Conservation (phyloP, 108 stramenopile genomes). For the Skeletonema potamos region DNA sequence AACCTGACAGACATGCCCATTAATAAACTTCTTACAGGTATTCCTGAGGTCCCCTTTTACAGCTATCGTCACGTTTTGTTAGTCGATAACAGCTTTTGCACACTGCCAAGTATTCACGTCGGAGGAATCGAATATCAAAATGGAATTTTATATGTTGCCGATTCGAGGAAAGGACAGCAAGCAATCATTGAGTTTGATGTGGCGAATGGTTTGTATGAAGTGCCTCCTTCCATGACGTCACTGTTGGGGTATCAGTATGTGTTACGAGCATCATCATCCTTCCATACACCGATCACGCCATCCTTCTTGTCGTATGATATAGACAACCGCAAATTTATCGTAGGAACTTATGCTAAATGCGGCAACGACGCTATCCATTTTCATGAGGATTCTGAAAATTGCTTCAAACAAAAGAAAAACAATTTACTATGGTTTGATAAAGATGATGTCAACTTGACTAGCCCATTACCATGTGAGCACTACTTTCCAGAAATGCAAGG, state of each 20-base stretch:
- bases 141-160: conserved; percentile 21
- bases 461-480: conserved; percentile 1
- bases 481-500: conserved; percentile 41
- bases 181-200: conserved; percentile 18
- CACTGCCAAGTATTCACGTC: conserved; percentile 27
- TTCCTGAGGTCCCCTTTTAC: neutral
- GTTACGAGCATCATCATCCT: conserved; percentile 16
- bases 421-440: conserved; percentile 17
- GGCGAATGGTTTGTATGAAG: conserved; percentile 3
- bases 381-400: conserved; percentile 16
- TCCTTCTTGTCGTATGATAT: conserved; percentile 24
- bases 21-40: neutral
- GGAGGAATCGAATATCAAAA: conserved; percentile 30
- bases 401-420: conserved; percentile 6
- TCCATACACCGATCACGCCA: conserved; percentile 17
- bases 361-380: neutral
- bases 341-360: conserved; percentile 26
- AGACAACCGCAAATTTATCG: conserved; percentile 13
- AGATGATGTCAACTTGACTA: neutral
- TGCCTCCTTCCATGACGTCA: neutral
- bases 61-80: conserved; percentile 22
- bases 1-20: conserved; percentile 17
- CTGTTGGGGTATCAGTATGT: conserved; percentile 21
- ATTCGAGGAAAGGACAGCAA: conserved; percentile 14
- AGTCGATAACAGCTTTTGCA: conserved; percentile 27